Evolutionary conservation across 2,329 filamentous ascomycete species (phyloP), one percentile per base, ranked within the genome.

Genomic region (Colletotrichum somersetense): DNA sequence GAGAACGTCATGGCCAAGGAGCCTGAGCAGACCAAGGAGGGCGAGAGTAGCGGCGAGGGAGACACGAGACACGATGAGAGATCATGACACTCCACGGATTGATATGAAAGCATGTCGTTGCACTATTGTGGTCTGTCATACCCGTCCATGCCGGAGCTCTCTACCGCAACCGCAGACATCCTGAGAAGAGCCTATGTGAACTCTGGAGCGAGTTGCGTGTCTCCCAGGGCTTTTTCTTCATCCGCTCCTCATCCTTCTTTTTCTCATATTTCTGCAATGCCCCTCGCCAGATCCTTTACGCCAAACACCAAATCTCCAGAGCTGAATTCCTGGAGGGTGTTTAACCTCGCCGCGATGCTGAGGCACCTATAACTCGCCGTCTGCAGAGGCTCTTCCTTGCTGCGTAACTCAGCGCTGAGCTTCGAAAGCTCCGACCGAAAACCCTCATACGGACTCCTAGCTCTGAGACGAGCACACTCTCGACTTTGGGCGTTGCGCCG

Each of bases 1-100:
- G 96, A 99, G 84, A 93, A 92, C 76, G 95, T 98, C 77, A 98
- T 98, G 95, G 93, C 90, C 11, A 93, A 92, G 78, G 88, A 92
- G 67, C 83, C 84, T 3, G 84, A 83, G 58, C 77, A 58, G 74
- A 66, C 66, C 74, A 77, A 44, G 71, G 77, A 73, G 69, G 72
- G 59, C 23, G 77, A 75, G 57, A 76, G 33, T 3, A 77, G 46
- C 73, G 74, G 63, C 26, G 77, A 78, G 40, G 77, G 74, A n/a
- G 76, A 79, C 50, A 77, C 74, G 53, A 77, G 74, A 62, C 74
- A 74, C 62, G 77, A 78, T 2, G 74, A 79, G 23, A 71, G 78
- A 75, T 16, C 75, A 78, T 20, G 67, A 72, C 68, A 67, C 62
- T 69, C 66, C 42, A 26, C 46, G 40, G 33, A 53, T 48, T 23